Conservation (phyloP, 2,329 filamentous ascomycete species). For the Pestalotiopsis sp. region DNA sequence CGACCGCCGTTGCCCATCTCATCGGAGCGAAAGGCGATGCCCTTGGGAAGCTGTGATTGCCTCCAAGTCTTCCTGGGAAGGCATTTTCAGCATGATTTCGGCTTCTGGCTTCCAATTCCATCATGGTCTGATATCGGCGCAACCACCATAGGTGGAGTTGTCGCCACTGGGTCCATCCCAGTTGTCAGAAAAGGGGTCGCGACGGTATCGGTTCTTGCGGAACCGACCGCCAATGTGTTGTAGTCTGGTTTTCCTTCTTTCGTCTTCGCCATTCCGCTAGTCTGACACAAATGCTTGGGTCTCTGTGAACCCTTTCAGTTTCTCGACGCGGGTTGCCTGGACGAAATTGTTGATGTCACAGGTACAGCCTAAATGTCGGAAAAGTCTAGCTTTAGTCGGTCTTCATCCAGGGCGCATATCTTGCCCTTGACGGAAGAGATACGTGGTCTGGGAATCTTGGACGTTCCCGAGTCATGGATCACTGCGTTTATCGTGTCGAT, state of each 20-base stretch:
- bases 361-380: background rate
- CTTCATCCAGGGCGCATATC: too few species aligned
- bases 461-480: too few species aligned
- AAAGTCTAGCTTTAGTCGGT: background rate
- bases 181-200: background rate
- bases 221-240: background rate
- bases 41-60: constrained; percentile 9
- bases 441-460: too few species aligned
- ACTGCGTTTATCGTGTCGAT: too few species aligned
- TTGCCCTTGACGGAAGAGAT: too few species aligned
- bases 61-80: too few species aligned
- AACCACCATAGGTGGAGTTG: too few species aligned
- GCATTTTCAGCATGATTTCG: too few species aligned
- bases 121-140: too few species aligned
- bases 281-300: too few species aligned
- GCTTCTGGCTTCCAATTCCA: too few species aligned
- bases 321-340: background rate
- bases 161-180: background rate
- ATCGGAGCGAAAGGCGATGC: constrained; percentile 3
- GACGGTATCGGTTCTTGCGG: too few species aligned
- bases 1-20: background rate
- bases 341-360: background rate
- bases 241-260: background rate
- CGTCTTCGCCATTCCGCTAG: background rate
- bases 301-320: background rate